Evolutionary conservation across 2,329 filamentous ascomycete species (phyloP).

Genomic region (Alternaria novae-zelandiae): DNA sequence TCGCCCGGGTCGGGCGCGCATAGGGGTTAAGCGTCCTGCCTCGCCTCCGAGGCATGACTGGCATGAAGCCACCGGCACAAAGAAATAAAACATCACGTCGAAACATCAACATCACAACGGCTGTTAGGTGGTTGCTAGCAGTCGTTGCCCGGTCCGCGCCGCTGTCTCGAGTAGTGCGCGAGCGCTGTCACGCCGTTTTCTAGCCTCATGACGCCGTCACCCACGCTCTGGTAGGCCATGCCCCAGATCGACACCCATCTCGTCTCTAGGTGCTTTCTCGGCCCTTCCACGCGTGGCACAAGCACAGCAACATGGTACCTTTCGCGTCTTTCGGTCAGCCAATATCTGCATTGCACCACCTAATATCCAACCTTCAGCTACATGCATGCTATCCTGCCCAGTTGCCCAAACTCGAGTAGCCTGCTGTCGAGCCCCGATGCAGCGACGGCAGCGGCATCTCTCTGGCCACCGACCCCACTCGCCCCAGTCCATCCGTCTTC

Average conservation of each 20-base stretch:
- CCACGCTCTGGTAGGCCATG: not conserved
- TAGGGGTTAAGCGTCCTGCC: not conserved
- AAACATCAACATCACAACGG: not conserved
- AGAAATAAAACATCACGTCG: not conserved
- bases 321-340: not conserved
- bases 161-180: constrained; percentile 12
- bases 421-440: constrained; percentile 15
- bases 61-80: not conserved
- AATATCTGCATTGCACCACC: not conserved
- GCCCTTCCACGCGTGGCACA: constrained; percentile 7
- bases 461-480: constrained; percentile 18
- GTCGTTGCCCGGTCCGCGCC: constrained; percentile 22
- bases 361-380: not conserved
- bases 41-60: not conserved
- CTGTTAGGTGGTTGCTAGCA: constrained; percentile 7
- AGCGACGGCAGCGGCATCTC: constrained; percentile 8
- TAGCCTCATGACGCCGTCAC: not conserved
- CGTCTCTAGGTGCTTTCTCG: not conserved
- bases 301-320: not conserved
- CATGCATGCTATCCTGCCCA: not conserved
- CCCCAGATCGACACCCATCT: not conserved
- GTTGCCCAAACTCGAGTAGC: constrained; percentile 3
- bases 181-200: not conserved
- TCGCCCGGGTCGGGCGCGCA: not conserved
- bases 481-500: constrained; percentile 1